Base-by-base conservation (phyloP, 2,329 filamentous ascomycete species). In the Trichoderma aggressivum region DNA sequence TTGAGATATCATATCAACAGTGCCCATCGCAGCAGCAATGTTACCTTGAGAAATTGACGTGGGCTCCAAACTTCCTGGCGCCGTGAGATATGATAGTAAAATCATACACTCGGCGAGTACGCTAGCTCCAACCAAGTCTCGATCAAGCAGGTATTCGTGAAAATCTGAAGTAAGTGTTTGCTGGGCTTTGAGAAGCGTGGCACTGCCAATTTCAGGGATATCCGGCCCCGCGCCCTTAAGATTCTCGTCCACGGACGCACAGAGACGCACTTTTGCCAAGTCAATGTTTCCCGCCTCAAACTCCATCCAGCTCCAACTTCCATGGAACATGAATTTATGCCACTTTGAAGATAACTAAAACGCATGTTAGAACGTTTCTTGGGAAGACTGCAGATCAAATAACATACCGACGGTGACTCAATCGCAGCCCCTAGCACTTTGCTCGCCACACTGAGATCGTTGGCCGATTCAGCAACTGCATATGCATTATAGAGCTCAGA, bases 401-500 rank as follows among this genome's bases (percentile, higher is more conserved):
- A 16, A 76, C 80, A 75, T 74, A 82, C 81, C 55, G 76, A 75
- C 11, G 76, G 68, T 12, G 81, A 75, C 34, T 76, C 71, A 3
- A 93, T 82, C 2, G 93, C 90, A 1, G 91, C 91, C 1, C 84
- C 79, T 75, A 95, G 87, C 0, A 96, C 89, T 65, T 88, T 89
- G 26, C 85, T 82, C 5, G 91, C 90, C 60, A 88, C 82, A 0
- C 87, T 84, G 1, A 78, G 74, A 28, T 85, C 88, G 34, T 86
- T 86, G 1, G 84, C 82, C 74, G 82, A 85, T 79, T 97, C 93
- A 4, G 94, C 88, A 16, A 93, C 81, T 0, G 91, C 93, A 77
- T 95, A 97, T 0, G 90, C 89, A 74, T 94, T 92, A 80, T 97
- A 98, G 0, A 98, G 83, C 16, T 85, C 83, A 3, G 92, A 79